These are phyloP conservation scores for Bjerkandera adusta DNA, from an alignment of 1,284 basidiomycete species.

Conservation along the genomic window DNA sequence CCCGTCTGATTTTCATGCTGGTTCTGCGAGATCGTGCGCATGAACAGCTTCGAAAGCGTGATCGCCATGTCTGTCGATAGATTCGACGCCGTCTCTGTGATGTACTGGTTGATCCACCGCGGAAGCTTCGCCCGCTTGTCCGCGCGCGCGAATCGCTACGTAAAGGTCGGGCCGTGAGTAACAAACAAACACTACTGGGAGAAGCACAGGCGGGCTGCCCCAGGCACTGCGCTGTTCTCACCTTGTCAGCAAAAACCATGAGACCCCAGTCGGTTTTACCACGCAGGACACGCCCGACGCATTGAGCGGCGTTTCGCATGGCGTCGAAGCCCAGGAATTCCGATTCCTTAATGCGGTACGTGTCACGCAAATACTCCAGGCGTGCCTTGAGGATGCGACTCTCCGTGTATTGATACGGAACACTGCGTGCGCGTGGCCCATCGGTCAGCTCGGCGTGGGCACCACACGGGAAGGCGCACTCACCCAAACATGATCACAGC, in stretches of 20 bases:
- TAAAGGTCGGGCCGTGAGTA: background rate
- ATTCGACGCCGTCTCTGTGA: slow-evolving; percentile 96
- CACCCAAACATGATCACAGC: slow-evolving; percentile 99
- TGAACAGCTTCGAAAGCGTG: slow-evolving; percentile 94
- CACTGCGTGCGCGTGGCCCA: slow-evolving; percentile 45
- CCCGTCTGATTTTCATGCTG: slow-evolving; percentile 95
- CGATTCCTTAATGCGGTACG: slow-evolving; percentile 96
- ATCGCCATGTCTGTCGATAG: slow-evolving; percentile 99
- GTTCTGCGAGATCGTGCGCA: slow-evolving; percentile 97
- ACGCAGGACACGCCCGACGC: slow-evolving; percentile 95
- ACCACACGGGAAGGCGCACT: slow-evolving; percentile 20
- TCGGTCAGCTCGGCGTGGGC: background rate
- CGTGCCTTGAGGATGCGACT: slow-evolving; percentile 97
- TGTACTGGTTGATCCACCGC: slow-evolving; percentile 99
- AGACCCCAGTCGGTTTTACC: slow-evolving; percentile 99
- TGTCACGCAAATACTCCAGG: slow-evolving; percentile 97
- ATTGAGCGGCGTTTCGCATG: slow-evolving; percentile 99
- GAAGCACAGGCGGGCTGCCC: background rate
- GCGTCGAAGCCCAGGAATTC: slow-evolving; percentile 99
- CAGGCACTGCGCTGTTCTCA: slow-evolving; percentile 31
- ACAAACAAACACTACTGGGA: no score
- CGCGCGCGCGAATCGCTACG: slow-evolving; percentile 90
- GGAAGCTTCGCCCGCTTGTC: slow-evolving; percentile 98
- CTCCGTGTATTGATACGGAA: slow-evolving; percentile 99
- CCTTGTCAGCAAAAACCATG: slow-evolving; percentile 99